These are phyloP conservation scores for Thelonectria rubi DNA, from an alignment of 2,329 filamentous ascomycete species.

Conservation along the genomic window DNA sequence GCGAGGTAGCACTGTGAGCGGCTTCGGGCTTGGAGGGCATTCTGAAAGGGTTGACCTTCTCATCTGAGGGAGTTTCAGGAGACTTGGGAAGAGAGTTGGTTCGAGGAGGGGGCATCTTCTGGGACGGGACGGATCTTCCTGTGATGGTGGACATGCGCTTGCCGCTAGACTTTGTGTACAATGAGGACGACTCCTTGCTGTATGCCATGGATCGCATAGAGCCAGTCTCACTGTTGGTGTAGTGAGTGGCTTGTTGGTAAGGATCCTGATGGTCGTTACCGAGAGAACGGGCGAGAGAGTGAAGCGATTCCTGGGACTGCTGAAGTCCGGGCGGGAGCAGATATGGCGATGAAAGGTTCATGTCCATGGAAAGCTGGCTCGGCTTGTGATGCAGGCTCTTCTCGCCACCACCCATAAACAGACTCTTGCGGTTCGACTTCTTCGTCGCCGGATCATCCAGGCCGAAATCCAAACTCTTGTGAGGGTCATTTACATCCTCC, in stretches of 20 bases:
- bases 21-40: slow-evolving; percentile 47
- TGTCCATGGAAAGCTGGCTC: slow-evolving; percentile 73
- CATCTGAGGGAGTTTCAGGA: slow-evolving; percentile 45
- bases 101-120: slow-evolving; percentile 46
- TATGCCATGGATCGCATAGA: slow-evolving; percentile 64
- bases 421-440: slow-evolving; percentile 47
- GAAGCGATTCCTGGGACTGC: slow-evolving; percentile 83
- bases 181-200: slow-evolving; percentile 54
- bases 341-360: slow-evolving; percentile 85
- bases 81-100: slow-evolving; percentile 57
- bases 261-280: slow-evolving; percentile 82
- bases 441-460: slow-evolving; percentile 60
- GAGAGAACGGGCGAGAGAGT: slow-evolving; percentile 82
- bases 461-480: slow-evolving; percentile 93
- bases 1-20: slow-evolving; percentile 37
- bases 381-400: slow-evolving; percentile 56
- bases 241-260: slow-evolving; percentile 72
- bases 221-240: slow-evolving; percentile 64
- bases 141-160: slow-evolving; percentile 46
- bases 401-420: slow-evolving; percentile 60
- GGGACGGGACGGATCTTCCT: slow-evolving; percentile 33
- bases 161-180: slow-evolving; percentile 55
- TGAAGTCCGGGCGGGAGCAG: slow-evolving; percentile 87
- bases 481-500: slow-evolving; percentile 87
- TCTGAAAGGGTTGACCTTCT: slow-evolving; percentile 48